Evolutionary conservation across 1,284 basidiomycete species (phyloP), one percentile per base, ranked within the genome.

Genomic region (Naganishia liquefaciens): DNA sequence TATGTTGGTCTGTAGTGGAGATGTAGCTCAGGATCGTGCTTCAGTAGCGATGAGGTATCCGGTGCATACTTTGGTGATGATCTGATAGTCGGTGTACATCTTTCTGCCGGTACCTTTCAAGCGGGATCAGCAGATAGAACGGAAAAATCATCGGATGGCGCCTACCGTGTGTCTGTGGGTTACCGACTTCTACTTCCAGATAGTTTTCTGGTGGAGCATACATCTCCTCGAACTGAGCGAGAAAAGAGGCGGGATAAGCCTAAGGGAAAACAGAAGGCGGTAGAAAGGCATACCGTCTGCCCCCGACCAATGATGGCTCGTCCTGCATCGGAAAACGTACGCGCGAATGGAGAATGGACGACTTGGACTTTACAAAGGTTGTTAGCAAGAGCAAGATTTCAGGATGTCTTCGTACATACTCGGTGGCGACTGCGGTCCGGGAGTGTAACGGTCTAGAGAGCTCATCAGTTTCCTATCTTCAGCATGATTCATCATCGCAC

Each of bases 51-150:
- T n/a, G 2, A 23, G 28, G 15, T 5, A 33, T 27, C 21, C 28
- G 25, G 13, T 25, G 10, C 84, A 66, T 69, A 91, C 93, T 86
- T 93, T 92, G 84, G 93, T 97, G 60, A 97, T 89, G 70, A 99
- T 89, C 81, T 99, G 95, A 76, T 99, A 99, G 83, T 99, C 94
- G 53, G 95, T 99, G 79, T 91, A 99, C 93, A 95, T 96, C 84
- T 97, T 97, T 72, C 95, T 83, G 40, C 93, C 93, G 74, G 93
- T 92, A 42, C 91, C 91, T 93, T 72, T n/a, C 6, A 7, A 15
- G 11, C 17, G 27, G 4, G 53, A 21, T 50, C 49, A 19, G 30
- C 27, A 21, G 9, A 42, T 39, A 11, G 50, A 42, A 30, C 28
- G 42, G n/a, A n/a, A 28, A 37, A n/a, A 51, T 43, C 23, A 47